Conservation (phyloP, 2,329 filamentous ascomycete species). For the Cercospora sp. region DNA sequence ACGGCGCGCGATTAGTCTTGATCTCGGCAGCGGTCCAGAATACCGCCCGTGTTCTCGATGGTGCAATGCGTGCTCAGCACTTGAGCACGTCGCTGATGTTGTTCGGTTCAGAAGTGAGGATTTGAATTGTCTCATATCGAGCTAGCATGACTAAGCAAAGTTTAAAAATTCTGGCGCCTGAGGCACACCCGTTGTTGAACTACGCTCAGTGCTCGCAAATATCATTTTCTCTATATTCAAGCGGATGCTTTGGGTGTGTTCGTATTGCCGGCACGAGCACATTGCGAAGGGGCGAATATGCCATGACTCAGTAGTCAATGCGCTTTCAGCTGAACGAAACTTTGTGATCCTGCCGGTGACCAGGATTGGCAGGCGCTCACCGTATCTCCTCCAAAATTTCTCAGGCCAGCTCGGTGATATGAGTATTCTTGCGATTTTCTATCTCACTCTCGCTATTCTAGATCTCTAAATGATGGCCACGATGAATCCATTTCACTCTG, state of each 20-base stretch:
- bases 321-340: neutral
- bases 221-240: neutral
- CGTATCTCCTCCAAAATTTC: neutral
- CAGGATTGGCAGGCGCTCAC: neutral
- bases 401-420: neutral
- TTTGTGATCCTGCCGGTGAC: neutral
- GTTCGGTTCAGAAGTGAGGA: neutral
- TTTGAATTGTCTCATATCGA: neutral
- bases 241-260: neutral
- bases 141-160: neutral
- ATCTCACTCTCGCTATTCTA: neutral
- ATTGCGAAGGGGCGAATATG: neutral
- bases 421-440: neutral
- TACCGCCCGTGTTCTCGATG: neutral
- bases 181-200: neutral
- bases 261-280: neutral
- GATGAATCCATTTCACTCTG: slow-evolving; percentile 39
- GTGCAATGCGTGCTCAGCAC: slow-evolving; percentile 2
- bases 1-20: neutral
- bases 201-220: neutral
- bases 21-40: neutral
- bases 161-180: neutral
- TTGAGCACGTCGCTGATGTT: slow-evolving; percentile 1
- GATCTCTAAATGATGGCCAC: slow-evolving; percentile 3
- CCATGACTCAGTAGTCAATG: neutral